Evolutionary conservation across 768 basidiomycete species (phyloP).

Genomic region (Mycena indigotica): DNA sequence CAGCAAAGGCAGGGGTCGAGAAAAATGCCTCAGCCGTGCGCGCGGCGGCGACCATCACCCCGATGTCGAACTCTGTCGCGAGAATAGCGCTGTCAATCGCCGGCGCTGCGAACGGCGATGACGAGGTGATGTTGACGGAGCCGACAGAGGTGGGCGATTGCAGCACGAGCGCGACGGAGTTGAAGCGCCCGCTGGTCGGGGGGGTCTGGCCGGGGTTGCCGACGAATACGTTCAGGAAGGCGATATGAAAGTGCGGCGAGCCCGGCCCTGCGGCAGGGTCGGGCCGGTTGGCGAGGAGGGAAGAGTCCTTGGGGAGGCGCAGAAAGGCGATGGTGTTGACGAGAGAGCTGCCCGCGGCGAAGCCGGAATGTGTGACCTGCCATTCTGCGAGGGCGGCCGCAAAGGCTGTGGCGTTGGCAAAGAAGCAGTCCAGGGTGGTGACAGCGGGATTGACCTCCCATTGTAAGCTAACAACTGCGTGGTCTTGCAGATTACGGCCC

Average conservation of each 20-base stretch:
- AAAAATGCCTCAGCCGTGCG: background rate
- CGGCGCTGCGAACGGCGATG: background rate
- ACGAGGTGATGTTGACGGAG: background rate
- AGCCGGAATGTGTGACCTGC: conserved; percentile 3
- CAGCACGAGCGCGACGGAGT: conserved; percentile 1
- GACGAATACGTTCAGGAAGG: background rate
- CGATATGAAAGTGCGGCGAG: conserved; percentile 5
- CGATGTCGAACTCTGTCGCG: background rate
- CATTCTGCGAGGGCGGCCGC: background rate
- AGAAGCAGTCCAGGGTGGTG: conserved; percentile 1
- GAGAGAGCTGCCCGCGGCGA: conserved; percentile 2
- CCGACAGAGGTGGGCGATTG: conserved; percentile 11
- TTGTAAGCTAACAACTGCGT: background rate
- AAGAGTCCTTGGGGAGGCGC: conserved; percentile 1
- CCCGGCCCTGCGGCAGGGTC: conserved; percentile 11
- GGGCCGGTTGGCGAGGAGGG: background rate
- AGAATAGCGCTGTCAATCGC: background rate
- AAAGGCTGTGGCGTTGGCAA: conserved; percentile 1
- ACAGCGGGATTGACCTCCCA: background rate
- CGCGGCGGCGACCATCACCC: background rate
- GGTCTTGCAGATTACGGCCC: conserved; percentile 2
- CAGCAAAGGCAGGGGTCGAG: background rate
- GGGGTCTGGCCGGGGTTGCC: conserved; percentile 7
- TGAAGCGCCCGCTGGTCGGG: conserved; percentile 6
- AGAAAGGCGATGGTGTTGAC: conserved; percentile 14